Base-by-base conservation (phyloP, 148 eudicot species). In the Rhododendron henanense region DNA sequence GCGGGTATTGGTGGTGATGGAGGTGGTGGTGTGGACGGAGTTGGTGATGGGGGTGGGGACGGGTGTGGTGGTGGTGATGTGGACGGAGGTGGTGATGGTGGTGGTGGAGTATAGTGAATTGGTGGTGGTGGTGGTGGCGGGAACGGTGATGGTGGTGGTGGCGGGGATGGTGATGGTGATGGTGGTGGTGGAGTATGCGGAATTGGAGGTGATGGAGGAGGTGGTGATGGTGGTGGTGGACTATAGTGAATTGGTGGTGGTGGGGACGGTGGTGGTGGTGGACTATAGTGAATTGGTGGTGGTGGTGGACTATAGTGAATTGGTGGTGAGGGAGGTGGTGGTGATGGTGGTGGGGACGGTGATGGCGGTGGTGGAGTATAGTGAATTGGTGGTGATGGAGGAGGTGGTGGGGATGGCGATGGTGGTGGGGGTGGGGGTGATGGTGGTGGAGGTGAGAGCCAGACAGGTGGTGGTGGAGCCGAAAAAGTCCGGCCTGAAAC, bases 241-340 rank as follows among this genome's bases (percentile, higher is more conserved):
- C 8, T 41, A 41, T 41, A 55, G 35, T 57, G 10, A 8, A 82
- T 81, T 28, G 89, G 85, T 0, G 86, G 90, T 33, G 92, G 87
- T 0, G 87, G 84, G 18, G 81, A 61, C 35, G 81, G 65, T 18
- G 57, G 61, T 1, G 74, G 41, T 0, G 89, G n/a, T 39, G 83
- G 45, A 41, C 45, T 41, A 41, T 41, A 67, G 44, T 71, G 10
- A 8, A 82, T 81, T 28, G 89, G 71, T n/a, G 71, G 71, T 3
- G 59, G 59, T 15, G 59, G 61, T 16, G 61, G 19, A 41, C 45
- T 41, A 41, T 41, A 67, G 44, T 71, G 10, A 8, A 82, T 81
- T 28, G 89, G 71, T n/a, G 71, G 71, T 3, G 59, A 18, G 19
- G 59, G 59, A 55, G 59, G 59, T 15, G 59, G 61, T 16, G 61